Evolutionary conservation across 306 rosid species (phyloP), one percentile per base, ranked within the genome.

Genomic region (Dalbergia cochinchinensis): DNA sequence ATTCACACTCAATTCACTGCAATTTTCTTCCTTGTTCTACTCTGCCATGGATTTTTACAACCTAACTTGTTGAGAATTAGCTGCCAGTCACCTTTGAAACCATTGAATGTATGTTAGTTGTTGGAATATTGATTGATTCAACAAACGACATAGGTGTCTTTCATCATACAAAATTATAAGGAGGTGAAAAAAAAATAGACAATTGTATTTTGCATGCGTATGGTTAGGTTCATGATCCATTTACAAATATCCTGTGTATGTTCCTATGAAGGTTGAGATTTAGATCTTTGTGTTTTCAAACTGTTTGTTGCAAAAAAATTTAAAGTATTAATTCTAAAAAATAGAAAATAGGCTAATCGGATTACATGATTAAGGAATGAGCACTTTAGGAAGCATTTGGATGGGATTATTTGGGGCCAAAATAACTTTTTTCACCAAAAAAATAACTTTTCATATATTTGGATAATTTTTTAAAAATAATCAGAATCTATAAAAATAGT

Each of bases 21-120:
- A 26, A 26, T 26, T 26, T 26, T 26, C 31, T 26, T 26, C 31
- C 31, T 26, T 26, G 31, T 3, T 26, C 2, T 26, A 3, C 31
- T 26, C 31, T 26, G 31, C 31, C 31, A 26, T 26, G 31, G 31
- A 26, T 22, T 22, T 22, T 1, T 0, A 22, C 26, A 22, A 1
- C 26, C 26, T 22, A 22, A 26, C 31, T 26, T 26, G 31, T 26
- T 72, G 61, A 41, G 37, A n/a, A n/a, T 19, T 55, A 57, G 10
- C 12, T 45, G 16, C 57, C 42, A 3, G 44, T 19, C 13, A 11
- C 59, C 4, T 45, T 14, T 70, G 33, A 39, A 79, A 3, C 44
- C n/a, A 14, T 39, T 77, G 69, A 41, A 82, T 7, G 16, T 71
- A 60, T 66, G 79, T 20, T 35, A 9, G 75, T 50, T 71, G 72